Conservation (phyloP, 2,329 filamentous ascomycete genomes). For the Tothia fuscella region DNA sequence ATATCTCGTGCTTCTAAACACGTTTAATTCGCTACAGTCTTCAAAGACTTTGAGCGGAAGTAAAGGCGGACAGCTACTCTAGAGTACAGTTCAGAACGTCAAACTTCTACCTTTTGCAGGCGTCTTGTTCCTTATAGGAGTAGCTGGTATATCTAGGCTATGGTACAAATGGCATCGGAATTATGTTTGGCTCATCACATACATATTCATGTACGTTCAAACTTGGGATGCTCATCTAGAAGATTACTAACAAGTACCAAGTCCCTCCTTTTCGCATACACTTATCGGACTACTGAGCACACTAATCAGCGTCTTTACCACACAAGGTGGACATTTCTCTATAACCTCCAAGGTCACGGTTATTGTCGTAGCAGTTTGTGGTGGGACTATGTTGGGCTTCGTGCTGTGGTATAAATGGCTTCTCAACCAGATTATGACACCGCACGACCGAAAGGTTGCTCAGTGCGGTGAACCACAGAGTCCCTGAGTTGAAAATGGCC, state of each 20-base stretch:
- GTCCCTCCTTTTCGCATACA: slow-evolving; percentile 1
- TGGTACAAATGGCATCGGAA: slow-evolving; percentile 4
- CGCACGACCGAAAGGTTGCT: slow-evolving; percentile 8
- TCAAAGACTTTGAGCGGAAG: slow-evolving; percentile 3
- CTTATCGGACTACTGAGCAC: slow-evolving; percentile 6
- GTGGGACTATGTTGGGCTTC: slow-evolving; percentile 2
- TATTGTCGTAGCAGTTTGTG: slow-evolving; percentile 1
- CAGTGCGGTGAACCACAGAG: slow-evolving; percentile 9
- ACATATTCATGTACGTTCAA: slow-evolving; percentile 2
- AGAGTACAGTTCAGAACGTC: slow-evolving; percentile 3
- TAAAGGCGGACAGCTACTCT: slow-evolving; percentile 5
- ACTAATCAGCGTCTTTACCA: slow-evolving; percentile 6
- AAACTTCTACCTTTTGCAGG: slow-evolving; percentile 8
- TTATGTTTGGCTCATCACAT: slow-evolving; percentile 6
- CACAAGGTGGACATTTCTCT: slow-evolving; percentile 4
- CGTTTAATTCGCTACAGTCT: slow-evolving; percentile 3
- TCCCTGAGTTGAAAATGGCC: slow-evolving; percentile 7
- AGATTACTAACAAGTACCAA: slow-evolving; percentile 4
- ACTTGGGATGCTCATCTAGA: neutral
- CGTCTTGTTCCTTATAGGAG: slow-evolving; percentile 5
- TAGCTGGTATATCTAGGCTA: slow-evolving; percentile 3
- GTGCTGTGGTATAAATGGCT: slow-evolving; percentile 2
- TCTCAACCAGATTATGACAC: slow-evolving; percentile 9
- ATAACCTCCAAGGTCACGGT: slow-evolving; percentile 4
- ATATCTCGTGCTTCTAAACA: slow-evolving; percentile 2